A percentile compares a stretch with the other conserved stretches of the same genome.
Conservation (phyloP, 805 yeast genomes). For the Metschnikowia bowlesiae region DNA sequence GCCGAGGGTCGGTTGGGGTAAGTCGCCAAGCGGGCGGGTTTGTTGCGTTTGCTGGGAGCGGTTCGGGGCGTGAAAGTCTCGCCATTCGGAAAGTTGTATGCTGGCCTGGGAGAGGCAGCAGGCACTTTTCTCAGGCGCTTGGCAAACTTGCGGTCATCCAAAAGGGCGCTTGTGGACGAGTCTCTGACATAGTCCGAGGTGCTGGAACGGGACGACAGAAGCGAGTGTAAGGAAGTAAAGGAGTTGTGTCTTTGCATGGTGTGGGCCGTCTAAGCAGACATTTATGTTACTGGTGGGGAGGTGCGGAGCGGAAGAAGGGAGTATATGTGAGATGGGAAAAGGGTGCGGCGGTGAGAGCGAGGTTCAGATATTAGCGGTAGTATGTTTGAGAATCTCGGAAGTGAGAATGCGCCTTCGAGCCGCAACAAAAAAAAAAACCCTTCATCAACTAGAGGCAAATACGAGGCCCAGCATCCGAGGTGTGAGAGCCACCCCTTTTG, state of each 20-base stretch:
- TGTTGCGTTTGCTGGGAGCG: slow-evolving; percentile 35
- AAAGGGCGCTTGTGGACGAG: slow-evolving; percentile 36
- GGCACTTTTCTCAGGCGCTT: slow-evolving; percentile 29
- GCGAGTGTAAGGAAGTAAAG: slow-evolving; percentile 6
- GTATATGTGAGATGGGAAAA: neutral
- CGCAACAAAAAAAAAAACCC: slow-evolving; percentile 1
- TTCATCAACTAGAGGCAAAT: neutral
- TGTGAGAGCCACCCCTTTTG: neutral
- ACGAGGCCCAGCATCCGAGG: neutral
- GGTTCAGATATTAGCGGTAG: neutral
- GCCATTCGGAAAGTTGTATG: slow-evolving; percentile 49
- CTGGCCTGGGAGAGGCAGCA: slow-evolving; percentile 13
- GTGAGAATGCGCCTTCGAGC: neutral
- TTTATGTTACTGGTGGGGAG: neutral
- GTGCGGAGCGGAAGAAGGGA: neutral
- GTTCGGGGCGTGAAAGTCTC: slow-evolving; percentile 48
- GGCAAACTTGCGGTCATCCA: slow-evolving; percentile 33
- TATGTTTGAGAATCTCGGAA: neutral
- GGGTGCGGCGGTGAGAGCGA: neutral
- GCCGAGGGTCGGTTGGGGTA: slow-evolving; percentile 4
- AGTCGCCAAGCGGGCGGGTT: slow-evolving; percentile 30
- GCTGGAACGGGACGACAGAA: slow-evolving; percentile 5
- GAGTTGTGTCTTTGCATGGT: slow-evolving; percentile 13
- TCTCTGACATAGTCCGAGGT: slow-evolving; percentile 6
- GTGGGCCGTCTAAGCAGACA: neutral